These are phyloP conservation scores for Arthrobotrys sphaeroides DNA, from an alignment of 2,329 filamentous ascomycete genomes.

Conservation along the genomic window DNA sequence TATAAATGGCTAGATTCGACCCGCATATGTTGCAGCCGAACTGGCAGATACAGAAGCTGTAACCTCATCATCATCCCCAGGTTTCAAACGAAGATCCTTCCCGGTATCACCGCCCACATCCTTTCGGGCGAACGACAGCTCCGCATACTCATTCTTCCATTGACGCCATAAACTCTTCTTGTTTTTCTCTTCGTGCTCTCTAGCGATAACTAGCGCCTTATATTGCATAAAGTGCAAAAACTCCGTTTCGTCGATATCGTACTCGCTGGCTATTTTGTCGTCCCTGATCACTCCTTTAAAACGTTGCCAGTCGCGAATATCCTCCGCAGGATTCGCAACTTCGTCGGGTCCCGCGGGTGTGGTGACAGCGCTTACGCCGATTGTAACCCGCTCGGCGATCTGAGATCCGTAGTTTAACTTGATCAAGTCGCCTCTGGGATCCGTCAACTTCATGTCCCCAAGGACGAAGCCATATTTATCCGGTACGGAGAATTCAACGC, in stretches of 20 bases:
- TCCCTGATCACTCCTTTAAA: not conserved
- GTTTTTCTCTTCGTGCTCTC: not conserved
- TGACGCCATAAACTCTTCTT: no score
- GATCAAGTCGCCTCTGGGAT: not conserved
- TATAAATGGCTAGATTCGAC: no score
- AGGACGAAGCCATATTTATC: not conserved
- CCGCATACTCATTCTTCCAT: no score
- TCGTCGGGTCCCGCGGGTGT: not conserved
- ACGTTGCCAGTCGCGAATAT: not conserved
- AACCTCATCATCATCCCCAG: no score
- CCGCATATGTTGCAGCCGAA: no score
- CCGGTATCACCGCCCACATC: no score
- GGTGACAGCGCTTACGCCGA: not conserved
- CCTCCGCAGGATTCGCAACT: not conserved
- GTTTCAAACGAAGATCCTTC: no score
- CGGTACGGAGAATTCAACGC: slow-evolving; percentile 1
- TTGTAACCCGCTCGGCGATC: not conserved
- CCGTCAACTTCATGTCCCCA: not conserved
- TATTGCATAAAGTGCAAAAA: slow-evolving; percentile 18
- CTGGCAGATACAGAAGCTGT: no score
- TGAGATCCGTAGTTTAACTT: slow-evolving; percentile 5
- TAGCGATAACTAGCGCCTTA: not conserved
- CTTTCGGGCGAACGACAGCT: no score
- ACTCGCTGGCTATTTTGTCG: not conserved
- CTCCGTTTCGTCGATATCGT: not conserved